Percentiles rank a stretch among this genome's conserved stretches.
phyloP scores from a whole-genome alignment of 345 rosid species.

The Hypericum androsaemum region DNA sequence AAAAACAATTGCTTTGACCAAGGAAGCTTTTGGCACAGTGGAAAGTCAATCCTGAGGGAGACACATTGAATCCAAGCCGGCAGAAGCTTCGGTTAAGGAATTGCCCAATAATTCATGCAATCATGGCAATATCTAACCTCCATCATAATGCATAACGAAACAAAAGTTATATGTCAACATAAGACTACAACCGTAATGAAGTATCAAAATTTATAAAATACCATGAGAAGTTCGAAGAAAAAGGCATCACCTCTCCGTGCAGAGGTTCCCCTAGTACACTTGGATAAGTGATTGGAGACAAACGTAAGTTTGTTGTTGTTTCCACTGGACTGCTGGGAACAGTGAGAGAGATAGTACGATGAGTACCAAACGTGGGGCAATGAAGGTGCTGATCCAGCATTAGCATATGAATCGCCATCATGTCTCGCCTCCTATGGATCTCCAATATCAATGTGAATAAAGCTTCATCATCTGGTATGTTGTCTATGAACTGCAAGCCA shows the following conservation, averaged over 20 bases:
- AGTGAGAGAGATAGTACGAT: constrained; percentile 60
- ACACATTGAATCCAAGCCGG: no score
- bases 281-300: constrained; percentile 93
- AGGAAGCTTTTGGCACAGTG: no score
- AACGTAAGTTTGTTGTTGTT: constrained; percentile 53
- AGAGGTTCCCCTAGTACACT: constrained; percentile 97
- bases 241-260: constrained; percentile 77
- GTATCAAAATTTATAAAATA: not conserved
- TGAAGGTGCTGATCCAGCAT: constrained; percentile 98
- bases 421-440: constrained; percentile 94
- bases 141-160: no score
- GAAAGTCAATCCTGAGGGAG: no score
- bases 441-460: constrained; percentile 87
- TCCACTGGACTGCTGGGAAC: constrained; percentile 65
- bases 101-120: no score
- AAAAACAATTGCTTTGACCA: no score
- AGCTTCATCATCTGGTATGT: constrained; percentile 92
- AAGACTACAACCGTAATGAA: not conserved
- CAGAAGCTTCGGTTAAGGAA: no score
- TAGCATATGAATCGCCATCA: constrained; percentile 96
- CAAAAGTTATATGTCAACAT: no score
- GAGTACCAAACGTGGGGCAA: constrained; percentile 94
- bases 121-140: no score
- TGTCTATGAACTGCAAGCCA: constrained; percentile 92
- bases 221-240: constrained; percentile 1